A percentile compares a stretch with the other conserved stretches of the same genome.
These are phyloP conservation scores for Tulasnella sp. DNA, from an alignment of 768 basidiomycete species.

Conservation along the genomic window DNA sequence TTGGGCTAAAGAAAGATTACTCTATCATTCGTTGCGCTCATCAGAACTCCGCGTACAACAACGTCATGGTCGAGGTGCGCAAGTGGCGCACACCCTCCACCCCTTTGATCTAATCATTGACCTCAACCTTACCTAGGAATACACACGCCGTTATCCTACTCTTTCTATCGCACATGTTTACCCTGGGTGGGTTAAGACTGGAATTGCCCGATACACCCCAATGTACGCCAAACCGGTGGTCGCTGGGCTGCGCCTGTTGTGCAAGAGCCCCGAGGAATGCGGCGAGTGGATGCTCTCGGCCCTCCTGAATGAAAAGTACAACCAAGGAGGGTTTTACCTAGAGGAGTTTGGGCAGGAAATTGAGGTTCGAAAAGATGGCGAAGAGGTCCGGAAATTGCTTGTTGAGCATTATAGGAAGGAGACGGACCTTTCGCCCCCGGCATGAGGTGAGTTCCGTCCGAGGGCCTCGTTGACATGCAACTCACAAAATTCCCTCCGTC, in stretches of 20 bases:
- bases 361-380: background rate
- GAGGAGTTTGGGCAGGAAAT: slow-evolving; percentile 32
- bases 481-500: background rate
- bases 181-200: slow-evolving; percentile 33
- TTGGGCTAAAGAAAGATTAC: slow-evolving; percentile 36
- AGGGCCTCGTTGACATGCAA: slow-evolving; percentile 1
- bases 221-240: slow-evolving; percentile 7
- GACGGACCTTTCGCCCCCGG: background rate
- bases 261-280: slow-evolving; percentile 20
- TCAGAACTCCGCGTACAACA: slow-evolving; percentile 23
- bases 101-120: background rate
- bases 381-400: slow-evolving; percentile 4
- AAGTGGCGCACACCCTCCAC: slow-evolving; percentile 31
- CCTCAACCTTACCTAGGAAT: slow-evolving; percentile 31
- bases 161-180: slow-evolving; percentile 33
- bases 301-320: slow-evolving; percentile 16
- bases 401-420: slow-evolving; percentile 20
- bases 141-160: slow-evolving; percentile 18
- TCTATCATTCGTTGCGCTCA: background rate
- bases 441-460: background rate
- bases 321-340: slow-evolving; percentile 23
- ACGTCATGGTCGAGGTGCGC: slow-evolving; percentile 32
- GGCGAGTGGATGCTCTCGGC: slow-evolving; percentile 31
- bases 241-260: background rate
- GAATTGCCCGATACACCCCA: slow-evolving; percentile 36